phyloP scores from a whole-genome alignment of 23 red algal species.

The Agarophyton chilense region DNA sequence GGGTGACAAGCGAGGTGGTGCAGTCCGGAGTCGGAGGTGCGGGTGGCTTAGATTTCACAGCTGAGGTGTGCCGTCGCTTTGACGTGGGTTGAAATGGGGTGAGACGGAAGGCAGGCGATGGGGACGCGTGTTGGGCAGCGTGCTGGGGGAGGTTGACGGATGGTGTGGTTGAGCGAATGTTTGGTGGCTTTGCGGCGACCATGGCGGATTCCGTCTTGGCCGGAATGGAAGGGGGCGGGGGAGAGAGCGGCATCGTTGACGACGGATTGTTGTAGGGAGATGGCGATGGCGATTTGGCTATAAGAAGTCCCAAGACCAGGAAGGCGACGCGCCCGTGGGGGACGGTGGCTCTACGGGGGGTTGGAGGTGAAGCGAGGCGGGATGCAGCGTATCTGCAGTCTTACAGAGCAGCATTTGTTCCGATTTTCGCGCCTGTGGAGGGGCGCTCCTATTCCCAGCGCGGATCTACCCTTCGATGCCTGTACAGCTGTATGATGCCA shows the following conservation, averaged over 20 bases:
- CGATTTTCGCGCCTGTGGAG: too few relatives aligned
- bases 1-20: too few relatives aligned
- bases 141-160: not conserved
- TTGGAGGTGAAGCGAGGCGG: not conserved
- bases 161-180: not conserved
- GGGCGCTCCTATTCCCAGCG: too few relatives aligned
- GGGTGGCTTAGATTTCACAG: not conserved
- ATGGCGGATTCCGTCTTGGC: not conserved
- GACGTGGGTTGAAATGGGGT: not conserved
- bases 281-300: too few relatives aligned
- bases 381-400: too few relatives aligned
- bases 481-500: too few relatives aligned
- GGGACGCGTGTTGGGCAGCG: not conserved
- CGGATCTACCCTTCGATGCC: too few relatives aligned
- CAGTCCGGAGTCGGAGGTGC: too few relatives aligned
- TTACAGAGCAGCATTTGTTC: too few relatives aligned
- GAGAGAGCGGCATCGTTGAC: not conserved
- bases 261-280: not conserved
- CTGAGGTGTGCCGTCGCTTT: not conserved
- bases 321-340: not conserved
- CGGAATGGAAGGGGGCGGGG: not conserved
- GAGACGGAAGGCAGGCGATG: not conserved
- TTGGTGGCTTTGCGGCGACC: not conserved
- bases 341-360: too few relatives aligned
- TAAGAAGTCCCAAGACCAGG: too few relatives aligned